Evolutionary conservation across 2,329 filamentous ascomycete species (phyloP).

Genomic region (Penicillium sumatraense): DNA sequence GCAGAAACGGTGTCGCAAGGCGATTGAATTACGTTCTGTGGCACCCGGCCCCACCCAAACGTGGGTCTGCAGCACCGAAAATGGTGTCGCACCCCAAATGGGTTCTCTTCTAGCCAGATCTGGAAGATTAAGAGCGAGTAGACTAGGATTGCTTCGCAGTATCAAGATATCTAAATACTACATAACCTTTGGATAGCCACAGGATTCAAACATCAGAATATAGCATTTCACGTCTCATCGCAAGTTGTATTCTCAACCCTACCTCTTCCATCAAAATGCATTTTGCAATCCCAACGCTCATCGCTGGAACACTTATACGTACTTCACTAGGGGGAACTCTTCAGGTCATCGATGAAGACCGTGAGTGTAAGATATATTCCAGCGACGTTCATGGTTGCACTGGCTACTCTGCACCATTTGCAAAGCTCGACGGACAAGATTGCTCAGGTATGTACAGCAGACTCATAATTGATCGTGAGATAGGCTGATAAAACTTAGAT

Average conservation of each 20-base stretch:
- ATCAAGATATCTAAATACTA: background rate
- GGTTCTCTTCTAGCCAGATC: background rate
- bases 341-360: slow-evolving; percentile 2
- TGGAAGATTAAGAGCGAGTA: background rate
- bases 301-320: background rate
- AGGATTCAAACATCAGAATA: background rate
- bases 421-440: slow-evolving; percentile 2
- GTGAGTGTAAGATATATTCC: slow-evolving; percentile 6
- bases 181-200: background rate
- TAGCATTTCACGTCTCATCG: background rate
- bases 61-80: background rate
- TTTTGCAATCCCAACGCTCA: background rate
- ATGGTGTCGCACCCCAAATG: background rate
- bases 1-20: background rate
- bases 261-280: background rate
- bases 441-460: background rate
- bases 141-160: background rate
- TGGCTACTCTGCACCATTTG: slow-evolving; percentile 9
- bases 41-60: background rate
- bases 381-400: slow-evolving; percentile 7
- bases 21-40: background rate
- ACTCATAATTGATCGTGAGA: background rate
- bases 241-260: background rate
- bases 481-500: slow-evolving; percentile 4
- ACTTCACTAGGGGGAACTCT: slow-evolving; percentile 1